These are phyloP conservation scores for Linderina pennispora DNA, from an alignment of 192 early-diverging fungal genomes.

Conservation along the genomic window DNA sequence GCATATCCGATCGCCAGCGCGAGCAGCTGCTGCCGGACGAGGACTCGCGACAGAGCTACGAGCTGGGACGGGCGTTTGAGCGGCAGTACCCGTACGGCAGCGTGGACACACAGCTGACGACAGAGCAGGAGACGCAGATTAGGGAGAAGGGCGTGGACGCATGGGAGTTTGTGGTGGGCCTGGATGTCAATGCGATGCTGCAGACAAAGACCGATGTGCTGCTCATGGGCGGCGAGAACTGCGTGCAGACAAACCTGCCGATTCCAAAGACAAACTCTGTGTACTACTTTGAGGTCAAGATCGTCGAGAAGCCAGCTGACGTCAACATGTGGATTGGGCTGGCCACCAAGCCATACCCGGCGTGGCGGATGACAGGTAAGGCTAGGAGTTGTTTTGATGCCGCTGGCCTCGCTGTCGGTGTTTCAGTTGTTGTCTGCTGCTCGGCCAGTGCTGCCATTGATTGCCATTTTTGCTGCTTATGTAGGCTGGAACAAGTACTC, in stretches of 20 bases:
- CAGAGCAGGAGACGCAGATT: constrained; percentile 67
- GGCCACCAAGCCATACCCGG: constrained; percentile 68
- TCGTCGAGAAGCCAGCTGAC: constrained; percentile 64
- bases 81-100: constrained; percentile 65
- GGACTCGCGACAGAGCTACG: constrained; percentile 48
- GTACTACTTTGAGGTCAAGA: constrained; percentile 79
- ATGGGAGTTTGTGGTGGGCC: constrained; percentile 73
- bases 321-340: constrained; percentile 68
- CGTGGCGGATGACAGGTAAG: constrained; percentile 61
- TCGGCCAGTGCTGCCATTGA: background rate
- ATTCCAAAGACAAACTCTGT: constrained; percentile 73
- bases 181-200: constrained; percentile 56
- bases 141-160: constrained; percentile 78
- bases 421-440: background rate
- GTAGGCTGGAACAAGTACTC: constrained; percentile 78
- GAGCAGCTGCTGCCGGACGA: constrained; percentile 43
- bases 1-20: constrained; percentile 38
- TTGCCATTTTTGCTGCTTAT: no score
- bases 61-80: constrained; percentile 58
- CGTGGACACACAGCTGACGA: constrained; percentile 67
- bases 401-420: no score
- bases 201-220: constrained; percentile 68
- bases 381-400: no score
- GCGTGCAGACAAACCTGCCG: constrained; percentile 75
- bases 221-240: constrained; percentile 64